These are phyloP conservation scores for Dioscorea zingiberensis DNA, from an alignment of 106 monocot species.

Conservation along the genomic window DNA sequence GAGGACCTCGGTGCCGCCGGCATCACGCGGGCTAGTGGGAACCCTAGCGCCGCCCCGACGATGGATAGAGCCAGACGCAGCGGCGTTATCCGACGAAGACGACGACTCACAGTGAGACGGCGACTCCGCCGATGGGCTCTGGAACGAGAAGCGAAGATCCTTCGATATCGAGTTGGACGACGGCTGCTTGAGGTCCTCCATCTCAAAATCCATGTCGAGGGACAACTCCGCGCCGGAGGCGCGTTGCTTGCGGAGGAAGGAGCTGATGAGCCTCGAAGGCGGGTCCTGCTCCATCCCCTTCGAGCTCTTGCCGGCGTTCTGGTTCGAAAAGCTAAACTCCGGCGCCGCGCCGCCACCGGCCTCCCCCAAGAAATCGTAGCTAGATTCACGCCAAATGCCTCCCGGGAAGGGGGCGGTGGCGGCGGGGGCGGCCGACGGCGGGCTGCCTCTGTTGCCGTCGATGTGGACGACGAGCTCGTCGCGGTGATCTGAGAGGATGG, in stretches of 20 bases:
- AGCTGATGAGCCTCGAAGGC: constrained; percentile 30
- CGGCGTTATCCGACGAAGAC: constrained; percentile 16
- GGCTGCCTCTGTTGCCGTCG: no score
- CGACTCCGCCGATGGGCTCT: constrained; percentile 6
- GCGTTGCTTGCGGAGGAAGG: no score
- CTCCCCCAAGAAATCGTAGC: constrained; percentile 37
- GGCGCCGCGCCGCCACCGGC: not conserved
- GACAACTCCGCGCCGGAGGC: constrained; percentile 27
- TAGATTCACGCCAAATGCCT: not conserved
- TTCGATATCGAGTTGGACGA: no score
- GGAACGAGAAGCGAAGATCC: constrained; percentile 50
- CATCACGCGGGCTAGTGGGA: no score
- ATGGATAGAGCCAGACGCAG: not conserved
- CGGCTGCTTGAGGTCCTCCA: constrained; percentile 41
- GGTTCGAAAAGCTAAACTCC: not conserved
- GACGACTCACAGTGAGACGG: no score
- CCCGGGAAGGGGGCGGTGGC: not conserved
- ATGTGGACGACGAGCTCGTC: no score
- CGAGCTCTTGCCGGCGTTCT: no score
- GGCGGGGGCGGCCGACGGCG: constrained; percentile 3
- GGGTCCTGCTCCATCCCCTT: constrained; percentile 20
- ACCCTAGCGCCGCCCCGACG: not conserved
- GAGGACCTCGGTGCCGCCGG: constrained; percentile 10
- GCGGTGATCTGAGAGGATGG: constrained; percentile 24
- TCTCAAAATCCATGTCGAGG: constrained; percentile 51